phyloP scores from a whole-genome alignment of 192 early-diverging fungal genomes.

The Coemansia sp. region DNA sequence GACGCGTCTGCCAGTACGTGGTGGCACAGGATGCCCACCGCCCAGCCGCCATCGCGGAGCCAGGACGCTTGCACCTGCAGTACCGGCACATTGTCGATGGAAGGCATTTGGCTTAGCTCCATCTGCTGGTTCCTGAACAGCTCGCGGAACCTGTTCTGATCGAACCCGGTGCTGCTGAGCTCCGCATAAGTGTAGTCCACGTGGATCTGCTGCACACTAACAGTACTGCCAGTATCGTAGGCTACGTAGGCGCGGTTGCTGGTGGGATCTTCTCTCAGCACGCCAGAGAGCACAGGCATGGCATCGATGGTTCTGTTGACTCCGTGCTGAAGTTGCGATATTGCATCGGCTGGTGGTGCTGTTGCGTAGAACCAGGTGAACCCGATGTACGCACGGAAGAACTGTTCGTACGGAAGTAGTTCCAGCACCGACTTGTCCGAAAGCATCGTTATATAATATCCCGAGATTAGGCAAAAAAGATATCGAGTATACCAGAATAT shows the following conservation, averaged over 20 bases:
- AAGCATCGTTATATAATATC: no score
- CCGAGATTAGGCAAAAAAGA: no score
- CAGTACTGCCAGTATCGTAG: neutral
- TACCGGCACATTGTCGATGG: conserved; percentile 12
- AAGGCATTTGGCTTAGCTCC: conserved; percentile 2
- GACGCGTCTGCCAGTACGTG: conserved; percentile 20
- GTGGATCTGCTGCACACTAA: neutral
- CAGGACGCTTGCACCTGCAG: conserved; percentile 6
- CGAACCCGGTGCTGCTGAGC: conserved; percentile 6
- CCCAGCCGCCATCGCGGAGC: conserved; percentile 12
- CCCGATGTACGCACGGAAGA: conserved; percentile 26
- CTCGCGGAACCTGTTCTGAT: conserved; percentile 16
- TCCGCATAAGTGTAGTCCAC: neutral
- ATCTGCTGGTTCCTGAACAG: conserved; percentile 11
- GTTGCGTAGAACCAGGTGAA: conserved; percentile 23
- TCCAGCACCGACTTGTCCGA: no score
- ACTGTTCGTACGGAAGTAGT: conserved; percentile 10
- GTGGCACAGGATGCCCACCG: conserved; percentile 13
- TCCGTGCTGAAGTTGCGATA: neutral
- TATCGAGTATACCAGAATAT: no score
- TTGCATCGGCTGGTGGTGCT: neutral
- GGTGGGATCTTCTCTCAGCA: conserved; percentile 3
- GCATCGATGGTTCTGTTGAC: conserved; percentile 9
- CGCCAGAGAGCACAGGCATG: conserved; percentile 16
- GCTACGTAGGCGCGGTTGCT: neutral